These are phyloP conservation scores for Amanita molliuscula DNA, from an alignment of 768 basidiomycete species.

Conservation along the genomic window DNA sequence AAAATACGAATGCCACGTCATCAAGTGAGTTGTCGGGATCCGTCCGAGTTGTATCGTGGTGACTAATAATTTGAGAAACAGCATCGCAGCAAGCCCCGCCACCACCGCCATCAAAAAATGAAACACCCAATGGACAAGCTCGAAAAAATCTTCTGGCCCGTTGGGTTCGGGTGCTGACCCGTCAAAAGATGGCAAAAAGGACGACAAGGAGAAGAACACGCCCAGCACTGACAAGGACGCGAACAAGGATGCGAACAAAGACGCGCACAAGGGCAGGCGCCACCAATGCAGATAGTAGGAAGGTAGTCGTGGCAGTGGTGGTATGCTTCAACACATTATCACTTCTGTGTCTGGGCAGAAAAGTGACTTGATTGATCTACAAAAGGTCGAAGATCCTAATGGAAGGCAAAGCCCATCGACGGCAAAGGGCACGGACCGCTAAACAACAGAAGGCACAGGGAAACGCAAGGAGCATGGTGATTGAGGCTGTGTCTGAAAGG, in stretches of 20 bases:
- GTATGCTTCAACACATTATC: not conserved
- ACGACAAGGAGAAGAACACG: not conserved
- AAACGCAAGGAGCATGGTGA: not conserved
- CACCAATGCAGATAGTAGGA: not conserved
- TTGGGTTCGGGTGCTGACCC: not conserved
- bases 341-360: not conserved
- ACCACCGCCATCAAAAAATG: not conserved
- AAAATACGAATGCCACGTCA: not conserved
- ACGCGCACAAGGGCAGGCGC: not conserved
- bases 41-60: not conserved
- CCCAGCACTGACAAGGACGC: not conserved
- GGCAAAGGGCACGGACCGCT: not conserved
- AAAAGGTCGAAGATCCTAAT: not conserved
- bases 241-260: not conserved
- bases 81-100: not conserved
- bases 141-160: not conserved
- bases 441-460: not conserved
- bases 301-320: not conserved
- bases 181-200: not conserved
- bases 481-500: not conserved
- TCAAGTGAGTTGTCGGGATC: not conserved
- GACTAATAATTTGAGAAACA: not conserved
- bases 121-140: not conserved
- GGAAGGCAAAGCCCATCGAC: slow-evolving; percentile 1
- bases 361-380: not conserved